phyloP scores from a whole-genome alignment of 2,329 filamentous ascomycete genomes.

The Fusarium annulatum region DNA sequence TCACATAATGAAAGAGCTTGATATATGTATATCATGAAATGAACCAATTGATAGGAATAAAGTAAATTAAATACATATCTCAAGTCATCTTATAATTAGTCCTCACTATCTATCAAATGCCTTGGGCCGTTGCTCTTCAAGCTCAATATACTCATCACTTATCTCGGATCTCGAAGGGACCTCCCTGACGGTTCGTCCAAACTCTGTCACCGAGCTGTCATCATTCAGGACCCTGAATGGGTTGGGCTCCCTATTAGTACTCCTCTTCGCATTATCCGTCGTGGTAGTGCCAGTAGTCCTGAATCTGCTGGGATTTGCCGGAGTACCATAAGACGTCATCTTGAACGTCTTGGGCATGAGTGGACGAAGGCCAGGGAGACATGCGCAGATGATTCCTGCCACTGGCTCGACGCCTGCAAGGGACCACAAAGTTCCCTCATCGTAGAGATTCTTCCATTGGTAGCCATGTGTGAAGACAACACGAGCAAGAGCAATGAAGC shows the following conservation, averaged over 20 bases:
- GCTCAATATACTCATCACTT: conserved; percentile 13
- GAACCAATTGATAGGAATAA: neutral
- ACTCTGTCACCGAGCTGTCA: conserved; percentile 11
- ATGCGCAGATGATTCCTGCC: conserved; percentile 1
- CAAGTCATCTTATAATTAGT: too few species aligned
- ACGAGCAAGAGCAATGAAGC: neutral
- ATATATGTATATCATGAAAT: fast-evolving
- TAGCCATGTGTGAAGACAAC: neutral
- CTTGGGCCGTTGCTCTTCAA: conserved; percentile 4
- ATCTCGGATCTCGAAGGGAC: conserved; percentile 1
- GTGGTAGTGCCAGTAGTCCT: neutral
- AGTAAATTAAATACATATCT: neutral
- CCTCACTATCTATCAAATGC: neutral
- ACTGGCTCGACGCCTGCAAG: conserved; percentile 13
- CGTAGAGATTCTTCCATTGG: conserved; percentile 14
- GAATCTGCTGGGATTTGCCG: conserved; percentile 7
- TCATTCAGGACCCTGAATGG: conserved; percentile 6
- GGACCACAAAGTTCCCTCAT: conserved; percentile 4
- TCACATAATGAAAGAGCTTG: fast-evolving
- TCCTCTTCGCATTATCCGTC: neutral
- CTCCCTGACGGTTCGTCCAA: conserved; percentile 2
- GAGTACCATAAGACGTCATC: conserved; percentile 5
- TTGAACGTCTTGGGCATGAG: conserved; percentile 16
- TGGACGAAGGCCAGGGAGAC: conserved; percentile 6
- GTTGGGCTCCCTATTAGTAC: neutral